Base-by-base conservation (phyloP, 495 filamentous ascomycete species). In the Penicillium turbatum region DNA sequence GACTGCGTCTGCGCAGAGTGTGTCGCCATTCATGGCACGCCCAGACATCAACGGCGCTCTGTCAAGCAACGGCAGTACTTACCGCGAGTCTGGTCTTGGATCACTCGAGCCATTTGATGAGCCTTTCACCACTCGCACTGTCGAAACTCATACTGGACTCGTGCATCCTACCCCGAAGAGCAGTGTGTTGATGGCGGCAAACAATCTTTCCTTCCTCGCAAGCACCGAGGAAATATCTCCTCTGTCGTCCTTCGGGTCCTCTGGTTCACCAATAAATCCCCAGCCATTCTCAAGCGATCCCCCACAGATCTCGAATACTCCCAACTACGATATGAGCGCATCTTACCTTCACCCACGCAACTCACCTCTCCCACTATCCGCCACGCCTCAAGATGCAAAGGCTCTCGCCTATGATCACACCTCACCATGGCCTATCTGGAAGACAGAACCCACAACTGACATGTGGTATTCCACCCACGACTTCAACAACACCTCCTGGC, bases 171-270 rank as follows among this genome's bases (percentile, higher is more conserved):
- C 34, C 10, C 41, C 53, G 26, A 48, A 11, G n/a, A 16, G 11
- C 41, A 39, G 3, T 5, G 1, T 24, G 19, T 21, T 13, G 31
- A 39, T 27, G 16, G 10, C 8, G 11, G 31, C 27, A 5, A 43
- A 35, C 13, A 48, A 57, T 34, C 42, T 49, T 4, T 50, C 44
- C 0, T 59, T 62, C 21, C 32, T 48, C 1, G 38, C 40, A 5
- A 27, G 32, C 26, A 35, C 15, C 1, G 59, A 60, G 24, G 43
- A 57, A 0, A 45, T 30, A 0, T 19, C 50, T 1, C 55, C 62
- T 2, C 7, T 57, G 0, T 54, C 59, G 2, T 55, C 55, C 5
- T 54, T 62, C 17, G 47, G 41, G 1, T 27, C 49, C 7, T 12
- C 31, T 4, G 53, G 47, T 17, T 1, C 16, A 2, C 31, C 43